These are phyloP conservation scores for Graphilbum fragrans DNA, from an alignment of 2,329 filamentous ascomycete species.

Conservation along the genomic window DNA sequence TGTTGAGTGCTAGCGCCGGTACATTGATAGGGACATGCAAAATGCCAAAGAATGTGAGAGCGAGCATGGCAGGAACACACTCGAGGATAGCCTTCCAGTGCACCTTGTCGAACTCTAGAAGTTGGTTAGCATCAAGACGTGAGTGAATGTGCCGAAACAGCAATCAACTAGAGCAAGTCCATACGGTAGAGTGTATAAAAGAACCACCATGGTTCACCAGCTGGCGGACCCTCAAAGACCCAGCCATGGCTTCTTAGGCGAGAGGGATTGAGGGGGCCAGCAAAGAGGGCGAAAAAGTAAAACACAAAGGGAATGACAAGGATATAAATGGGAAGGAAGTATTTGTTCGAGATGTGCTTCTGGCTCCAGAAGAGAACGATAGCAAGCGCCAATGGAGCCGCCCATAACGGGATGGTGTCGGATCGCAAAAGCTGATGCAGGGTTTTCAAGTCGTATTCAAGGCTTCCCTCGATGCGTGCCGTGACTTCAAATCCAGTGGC, in stretches of 20 bases:
- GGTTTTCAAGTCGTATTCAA: slow-evolving; percentile 70
- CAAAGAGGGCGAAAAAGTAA: slow-evolving; percentile 61
- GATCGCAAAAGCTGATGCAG: slow-evolving; percentile 59
- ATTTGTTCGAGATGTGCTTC: slow-evolving; percentile 65
- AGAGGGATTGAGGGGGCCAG: slow-evolving; percentile 56
- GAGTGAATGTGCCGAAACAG: background rate
- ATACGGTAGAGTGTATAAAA: slow-evolving; percentile 93
- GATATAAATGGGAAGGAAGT: slow-evolving; percentile 80
- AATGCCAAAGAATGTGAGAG: slow-evolving; percentile 92
- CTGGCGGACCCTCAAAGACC: slow-evolving; percentile 81
- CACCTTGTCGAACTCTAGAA: slow-evolving; percentile 65
- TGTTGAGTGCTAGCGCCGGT: slow-evolving; percentile 79
- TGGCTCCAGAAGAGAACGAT: slow-evolving; percentile 66
- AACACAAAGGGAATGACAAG: slow-evolving; percentile 64
- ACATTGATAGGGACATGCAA: slow-evolving; percentile 98
- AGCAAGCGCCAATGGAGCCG: slow-evolving; percentile 64
- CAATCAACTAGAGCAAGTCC: slow-evolving; percentile 26
- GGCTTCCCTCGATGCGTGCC: slow-evolving; percentile 71
- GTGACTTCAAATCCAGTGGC: slow-evolving; percentile 90
- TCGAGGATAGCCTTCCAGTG: slow-evolving; percentile 75
- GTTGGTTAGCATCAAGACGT: too few species aligned
- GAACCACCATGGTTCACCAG: slow-evolving; percentile 87
- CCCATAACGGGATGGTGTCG: slow-evolving; percentile 74
- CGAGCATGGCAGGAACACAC: slow-evolving; percentile 88
- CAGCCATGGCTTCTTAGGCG: slow-evolving; percentile 64